A percentile compares a stretch with the other conserved stretches of the same genome.
Evolutionary conservation across 208 protist genomes (phyloP).

Genomic region (Acanthamoeba lenticulata): DNA sequence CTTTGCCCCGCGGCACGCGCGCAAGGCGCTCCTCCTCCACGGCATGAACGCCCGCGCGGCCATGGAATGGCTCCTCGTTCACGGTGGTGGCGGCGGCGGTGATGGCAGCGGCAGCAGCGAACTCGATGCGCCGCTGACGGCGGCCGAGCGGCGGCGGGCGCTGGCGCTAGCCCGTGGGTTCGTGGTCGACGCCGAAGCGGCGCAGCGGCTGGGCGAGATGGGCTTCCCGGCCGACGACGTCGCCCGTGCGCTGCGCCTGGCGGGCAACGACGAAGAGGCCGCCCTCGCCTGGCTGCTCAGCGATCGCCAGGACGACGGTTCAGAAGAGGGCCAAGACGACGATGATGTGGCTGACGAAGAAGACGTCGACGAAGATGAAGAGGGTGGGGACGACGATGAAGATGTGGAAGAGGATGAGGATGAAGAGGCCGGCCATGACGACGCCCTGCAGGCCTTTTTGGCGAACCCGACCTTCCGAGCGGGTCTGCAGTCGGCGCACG

Average conservation of each 20-base stretch:
- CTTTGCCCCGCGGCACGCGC: background rate
- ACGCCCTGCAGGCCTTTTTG: background rate
- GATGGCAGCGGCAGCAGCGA: too few species aligned
- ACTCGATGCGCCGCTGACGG: conserved; percentile 50
- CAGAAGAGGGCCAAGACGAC: background rate
- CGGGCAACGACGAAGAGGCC: conserved; percentile 49
- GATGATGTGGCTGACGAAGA: background rate
- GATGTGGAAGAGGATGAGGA: background rate
- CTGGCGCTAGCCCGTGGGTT: background rate
- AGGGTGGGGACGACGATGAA: background rate
- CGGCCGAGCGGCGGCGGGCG: background rate
- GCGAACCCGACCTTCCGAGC: background rate
- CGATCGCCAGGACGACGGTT: background rate
- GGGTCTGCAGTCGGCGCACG: conserved; percentile 16
- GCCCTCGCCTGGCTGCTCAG: conserved; percentile 50
- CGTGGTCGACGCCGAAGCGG: background rate
- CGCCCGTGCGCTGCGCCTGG: background rate
- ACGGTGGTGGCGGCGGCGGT: conserved; percentile 50
- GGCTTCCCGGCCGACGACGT: conserved; percentile 47
- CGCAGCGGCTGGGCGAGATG: conserved; percentile 44
- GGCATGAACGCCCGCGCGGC: conserved; percentile 49
- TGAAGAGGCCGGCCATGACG: background rate
- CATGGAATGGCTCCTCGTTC: conserved; percentile 62
- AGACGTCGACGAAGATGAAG: background rate
- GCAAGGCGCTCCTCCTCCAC: conserved; percentile 10